Evolutionary conservation across 164 flowering plant genomes (phyloP).

Genomic region (Stephania yunnanensis): DNA sequence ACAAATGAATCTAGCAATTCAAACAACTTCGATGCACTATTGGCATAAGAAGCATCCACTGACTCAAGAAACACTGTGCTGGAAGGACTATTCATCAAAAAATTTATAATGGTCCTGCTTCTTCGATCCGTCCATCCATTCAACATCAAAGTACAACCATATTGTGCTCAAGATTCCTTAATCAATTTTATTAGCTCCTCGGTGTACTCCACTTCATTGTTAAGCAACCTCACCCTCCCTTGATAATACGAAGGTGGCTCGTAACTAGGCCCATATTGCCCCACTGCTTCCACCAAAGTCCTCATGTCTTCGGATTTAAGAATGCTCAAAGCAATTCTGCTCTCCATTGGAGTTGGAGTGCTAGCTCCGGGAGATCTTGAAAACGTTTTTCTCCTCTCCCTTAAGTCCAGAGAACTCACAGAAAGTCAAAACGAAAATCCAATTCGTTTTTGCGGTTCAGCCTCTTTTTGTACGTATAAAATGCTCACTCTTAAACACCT

Average conservation of each 20-base stretch:
- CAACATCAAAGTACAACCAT: not conserved
- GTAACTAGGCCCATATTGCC: not conserved
- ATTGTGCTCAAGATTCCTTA: not conserved
- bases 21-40: not conserved
- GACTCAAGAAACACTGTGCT: not conserved
- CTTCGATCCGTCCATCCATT: not conserved
- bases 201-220: not conserved
- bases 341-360: too few species aligned
- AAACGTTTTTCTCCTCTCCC: too few species aligned
- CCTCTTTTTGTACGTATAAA: too few species aligned
- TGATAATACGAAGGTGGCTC: not conserved
- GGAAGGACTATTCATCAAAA: not conserved
- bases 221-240: not conserved
- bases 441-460: too few species aligned
- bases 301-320: not conserved
- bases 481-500: too few species aligned
- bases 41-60: not conserved
- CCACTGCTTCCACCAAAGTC: not conserved
- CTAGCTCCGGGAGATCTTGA: too few species aligned
- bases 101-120: not conserved
- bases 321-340: not conserved
- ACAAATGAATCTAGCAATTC: not conserved
- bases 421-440: too few species aligned
- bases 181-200: not conserved
- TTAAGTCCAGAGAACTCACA: too few species aligned